A percentile compares a stretch with the other conserved stretches of the same genome.
Conservation (phyloP, 2,329 filamentous ascomycete genomes). For the Dactylella cylindrospora region DNA sequence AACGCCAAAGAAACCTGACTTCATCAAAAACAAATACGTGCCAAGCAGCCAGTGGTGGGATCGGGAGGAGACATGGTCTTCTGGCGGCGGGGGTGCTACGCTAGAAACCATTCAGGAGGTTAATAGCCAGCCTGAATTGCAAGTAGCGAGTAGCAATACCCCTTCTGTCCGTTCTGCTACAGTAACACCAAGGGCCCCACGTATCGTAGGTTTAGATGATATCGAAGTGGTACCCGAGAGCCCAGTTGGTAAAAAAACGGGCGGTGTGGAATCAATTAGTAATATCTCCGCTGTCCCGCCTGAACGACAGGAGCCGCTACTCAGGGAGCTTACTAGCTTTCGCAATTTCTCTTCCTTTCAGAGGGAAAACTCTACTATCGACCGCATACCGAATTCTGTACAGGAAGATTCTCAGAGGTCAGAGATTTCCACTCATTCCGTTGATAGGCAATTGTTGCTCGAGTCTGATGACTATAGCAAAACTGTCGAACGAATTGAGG, state of each 20-base stretch:
- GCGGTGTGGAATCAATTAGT: background rate
- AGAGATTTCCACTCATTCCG: constrained; percentile 23
- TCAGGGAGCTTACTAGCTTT: constrained; percentile 24
- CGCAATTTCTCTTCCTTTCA: constrained; percentile 30
- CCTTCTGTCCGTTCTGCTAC: background rate
- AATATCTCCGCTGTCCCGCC: background rate
- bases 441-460: constrained; percentile 23
- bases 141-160: constrained; percentile 19
- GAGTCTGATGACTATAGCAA: constrained; percentile 30
- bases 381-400: background rate
- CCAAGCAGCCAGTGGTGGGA: constrained; percentile 42
- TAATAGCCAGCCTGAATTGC: constrained; percentile 34
- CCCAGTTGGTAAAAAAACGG: constrained; percentile 1
- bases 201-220: constrained; percentile 2
- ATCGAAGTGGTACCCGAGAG: constrained; percentile 21
- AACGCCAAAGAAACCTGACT: background rate
- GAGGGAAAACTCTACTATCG: constrained; percentile 26
- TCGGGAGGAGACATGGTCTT: constrained; percentile 18
- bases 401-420: constrained; percentile 30
- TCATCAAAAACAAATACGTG: constrained; percentile 8
- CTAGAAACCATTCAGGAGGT: constrained; percentile 31
- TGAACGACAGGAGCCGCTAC: constrained; percentile 13
- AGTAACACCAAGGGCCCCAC: background rate
- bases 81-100: background rate
- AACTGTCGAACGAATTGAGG: constrained; percentile 3